Percentiles rank a stretch among this genome's conserved stretches.
These are phyloP conservation scores for Physcomitrium patens DNA, from an alignment of 225 moss, liverwort and hornwort species.

Conservation along the genomic window DNA sequence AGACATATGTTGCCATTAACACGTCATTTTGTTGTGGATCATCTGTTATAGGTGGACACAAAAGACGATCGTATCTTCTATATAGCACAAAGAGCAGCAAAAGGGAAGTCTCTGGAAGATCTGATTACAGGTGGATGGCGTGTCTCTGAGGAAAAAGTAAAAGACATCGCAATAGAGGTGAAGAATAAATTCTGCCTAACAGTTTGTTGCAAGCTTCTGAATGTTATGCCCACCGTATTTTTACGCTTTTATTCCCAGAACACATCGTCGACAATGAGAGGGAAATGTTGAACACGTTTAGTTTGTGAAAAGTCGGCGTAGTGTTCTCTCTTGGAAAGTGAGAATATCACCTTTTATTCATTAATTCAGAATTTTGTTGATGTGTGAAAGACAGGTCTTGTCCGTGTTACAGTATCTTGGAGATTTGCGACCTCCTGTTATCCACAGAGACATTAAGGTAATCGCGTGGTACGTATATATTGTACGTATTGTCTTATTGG, in stretches of 20 bases:
- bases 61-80: constrained; percentile 78
- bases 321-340: constrained; percentile 7
- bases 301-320: constrained; percentile 4
- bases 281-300: background rate
- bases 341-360: background rate
- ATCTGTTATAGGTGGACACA: constrained; percentile 62
- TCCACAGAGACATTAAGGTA: constrained; percentile 95
- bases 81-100: constrained; percentile 86
- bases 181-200: constrained; percentile 12
- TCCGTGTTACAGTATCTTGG: constrained; percentile 86
- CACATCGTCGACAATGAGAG: background rate
- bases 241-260: background rate
- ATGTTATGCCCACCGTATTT: background rate
- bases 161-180: constrained; percentile 76
- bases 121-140: constrained; percentile 73
- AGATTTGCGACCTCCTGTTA: constrained; percentile 86
- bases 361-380: constrained; percentile 1
- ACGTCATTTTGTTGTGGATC: constrained; percentile 20
- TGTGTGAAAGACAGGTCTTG: constrained; percentile 56
- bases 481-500: constrained; percentile 3
- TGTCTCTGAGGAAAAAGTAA: constrained; percentile 80
- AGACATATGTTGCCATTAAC: background rate
- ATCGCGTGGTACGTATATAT: constrained; percentile 11
- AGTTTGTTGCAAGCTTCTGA: constrained; percentile 11
- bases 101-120: constrained; percentile 74